phyloP scores from a whole-genome alignment of 2,329 filamentous ascomycete genomes.

The Myriosclerotinia duriaeana region DNA sequence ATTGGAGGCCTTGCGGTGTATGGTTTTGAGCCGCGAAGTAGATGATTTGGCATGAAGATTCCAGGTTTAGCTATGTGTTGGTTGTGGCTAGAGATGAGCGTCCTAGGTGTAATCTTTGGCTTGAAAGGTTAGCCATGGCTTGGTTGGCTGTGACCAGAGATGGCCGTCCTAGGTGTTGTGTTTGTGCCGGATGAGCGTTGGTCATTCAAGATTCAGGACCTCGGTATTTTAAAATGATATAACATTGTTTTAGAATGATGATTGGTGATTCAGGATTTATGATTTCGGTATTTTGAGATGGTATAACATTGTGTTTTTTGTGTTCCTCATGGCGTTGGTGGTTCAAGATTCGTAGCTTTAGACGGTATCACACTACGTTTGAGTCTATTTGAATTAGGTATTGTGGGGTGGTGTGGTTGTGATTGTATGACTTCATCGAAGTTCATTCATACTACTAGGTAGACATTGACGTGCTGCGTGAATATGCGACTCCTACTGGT shows the following conservation, averaged over 20 bases:
- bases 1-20: background rate
- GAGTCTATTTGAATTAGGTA: background rate
- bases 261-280: background rate
- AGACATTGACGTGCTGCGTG: background rate
- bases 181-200: background rate
- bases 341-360: too few species aligned
- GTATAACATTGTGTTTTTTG: background rate
- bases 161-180: too few species aligned
- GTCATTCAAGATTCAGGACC: background rate
- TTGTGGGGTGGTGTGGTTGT: background rate
- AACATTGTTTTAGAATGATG: background rate
- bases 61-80: too few species aligned
- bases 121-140: background rate
- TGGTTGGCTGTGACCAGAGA: background rate
- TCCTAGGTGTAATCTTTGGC: too few species aligned
- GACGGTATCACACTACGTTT: too few species aligned
- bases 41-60: too few species aligned
- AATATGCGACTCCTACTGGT: too few species aligned
- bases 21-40: background rate
- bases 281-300: background rate
- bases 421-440: background rate
- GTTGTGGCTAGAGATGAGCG: too few species aligned
- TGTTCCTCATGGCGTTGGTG: too few species aligned
- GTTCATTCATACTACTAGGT: too few species aligned
- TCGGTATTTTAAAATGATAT: background rate